phyloP scores from a whole-genome alignment of 2,329 filamentous ascomycete species.

The Cladosporium sp. region DNA sequence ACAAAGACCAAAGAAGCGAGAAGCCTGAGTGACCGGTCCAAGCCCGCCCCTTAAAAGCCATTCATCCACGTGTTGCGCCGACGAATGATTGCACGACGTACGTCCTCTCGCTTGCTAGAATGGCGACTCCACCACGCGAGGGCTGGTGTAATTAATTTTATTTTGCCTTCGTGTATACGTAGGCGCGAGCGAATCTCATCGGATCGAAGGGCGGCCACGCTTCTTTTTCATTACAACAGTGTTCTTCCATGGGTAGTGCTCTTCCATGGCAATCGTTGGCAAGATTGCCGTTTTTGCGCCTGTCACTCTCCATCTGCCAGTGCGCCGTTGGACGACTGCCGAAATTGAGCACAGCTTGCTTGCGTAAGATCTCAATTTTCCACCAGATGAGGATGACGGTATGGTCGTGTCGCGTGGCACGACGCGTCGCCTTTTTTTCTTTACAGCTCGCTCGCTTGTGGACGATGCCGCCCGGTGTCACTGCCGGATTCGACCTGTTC shows the following conservation, averaged over 20 bases:
- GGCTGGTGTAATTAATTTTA: not conserved
- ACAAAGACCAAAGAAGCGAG: not conserved
- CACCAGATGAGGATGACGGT: not conserved
- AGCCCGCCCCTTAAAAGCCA: not conserved
- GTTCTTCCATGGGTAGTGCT: not conserved
- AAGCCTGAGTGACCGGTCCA: not conserved
- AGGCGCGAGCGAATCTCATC: not conserved
- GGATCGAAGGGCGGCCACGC: not conserved
- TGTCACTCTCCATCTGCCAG: not conserved
- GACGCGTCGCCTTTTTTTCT: not conserved
- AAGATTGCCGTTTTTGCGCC: not conserved
- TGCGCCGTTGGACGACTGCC: not conserved
- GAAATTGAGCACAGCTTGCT: not conserved
- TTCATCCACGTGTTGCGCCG: constrained; percentile 1
- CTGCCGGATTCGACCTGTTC: not conserved
- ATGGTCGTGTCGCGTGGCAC: not conserved
- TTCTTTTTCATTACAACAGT: not conserved
- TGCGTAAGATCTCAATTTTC: constrained; percentile 1
- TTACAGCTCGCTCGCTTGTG: not conserved
- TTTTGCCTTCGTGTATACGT: not conserved
- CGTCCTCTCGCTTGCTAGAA: not conserved
- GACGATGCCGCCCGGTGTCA: not conserved
- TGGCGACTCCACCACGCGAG: not conserved
- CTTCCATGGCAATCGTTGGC: not conserved
- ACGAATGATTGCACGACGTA: not conserved